Evolutionary conservation across 1,284 basidiomycete genomes (phyloP), one percentile per base, ranked within the genome.

Genomic region (Ganoderma meredithae): DNA sequence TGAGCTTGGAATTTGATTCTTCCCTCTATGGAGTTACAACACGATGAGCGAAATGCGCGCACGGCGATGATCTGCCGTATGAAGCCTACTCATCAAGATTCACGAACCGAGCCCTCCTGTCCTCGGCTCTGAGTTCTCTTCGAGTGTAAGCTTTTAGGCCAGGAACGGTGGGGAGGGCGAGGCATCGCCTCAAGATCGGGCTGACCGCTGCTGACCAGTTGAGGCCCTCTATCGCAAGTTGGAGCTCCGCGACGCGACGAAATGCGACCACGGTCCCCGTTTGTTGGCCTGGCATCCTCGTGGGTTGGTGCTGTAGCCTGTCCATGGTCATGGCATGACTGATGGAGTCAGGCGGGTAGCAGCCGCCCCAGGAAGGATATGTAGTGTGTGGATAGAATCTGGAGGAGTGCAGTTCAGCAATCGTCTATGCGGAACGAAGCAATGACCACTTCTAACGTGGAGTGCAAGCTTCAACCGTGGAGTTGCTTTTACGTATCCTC

Each of bases 1-100:
- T 47, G 44, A n/a, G 47, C 22, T 12, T 49, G 47, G 47, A 25
- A 49, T 49, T 49, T 19, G 47, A 25, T 25, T 49, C 12, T 49
- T 25, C 47, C 47, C 25, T 49, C 47, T 49, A 49, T 49, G 47
- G 47, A 49, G 27, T 31, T 22, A 8, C 10, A 22, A 13, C 47
- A 49, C 47, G 47, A n/a, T 47, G n/a, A 47, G 44, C 44, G 44
- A 47, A 47, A 49, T 49, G 47, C 47, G 22, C 47, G 47, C 47
- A 49, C 22, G n/a, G 25, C 22, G 47, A 25, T 22, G 47, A 49
- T 49, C 47, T 47, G 9, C 47, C 19, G 10, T 13, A 19, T 9
- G 8, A 22, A 13, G 10, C 22, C 47, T 49, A 10, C 17, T 19
- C 43, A 44, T 41, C 41, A 17, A 44, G 17, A 44, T 19, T 7